Conservation (phyloP, 805 yeast species). For the Nakazawaea holstii region DNA sequence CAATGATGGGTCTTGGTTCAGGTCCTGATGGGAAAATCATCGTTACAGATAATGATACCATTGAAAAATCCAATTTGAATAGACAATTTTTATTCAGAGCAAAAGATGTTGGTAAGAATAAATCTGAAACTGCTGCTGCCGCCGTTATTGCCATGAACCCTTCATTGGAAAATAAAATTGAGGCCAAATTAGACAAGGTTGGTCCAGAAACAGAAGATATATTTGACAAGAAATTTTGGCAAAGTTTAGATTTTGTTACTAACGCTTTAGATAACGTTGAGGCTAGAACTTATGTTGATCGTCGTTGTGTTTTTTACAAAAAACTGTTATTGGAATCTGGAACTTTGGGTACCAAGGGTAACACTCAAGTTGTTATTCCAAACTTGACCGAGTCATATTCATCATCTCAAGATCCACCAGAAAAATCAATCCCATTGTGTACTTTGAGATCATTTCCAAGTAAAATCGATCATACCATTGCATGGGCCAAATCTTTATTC, state of each 20-base stretch:
- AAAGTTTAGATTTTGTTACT: slow-evolving; percentile 77
- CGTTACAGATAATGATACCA: slow-evolving; percentile 91
- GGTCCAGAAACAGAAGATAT: slow-evolving; percentile 89
- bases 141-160: slow-evolving; percentile 89
- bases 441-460: slow-evolving; percentile 96
- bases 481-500: slow-evolving; percentile 96
- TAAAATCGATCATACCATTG: slow-evolving; percentile 97
- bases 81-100: slow-evolving; percentile 95
- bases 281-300: slow-evolving; percentile 95
- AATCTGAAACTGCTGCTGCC: slow-evolving; percentile 83
- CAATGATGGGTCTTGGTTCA: slow-evolving; percentile 90
- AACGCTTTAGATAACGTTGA: slow-evolving; percentile 97
- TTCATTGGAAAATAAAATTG: slow-evolving; percentile 71
- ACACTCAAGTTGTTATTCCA: slow-evolving; percentile 95
- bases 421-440: slow-evolving; percentile 94
- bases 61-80: slow-evolving; percentile 92
- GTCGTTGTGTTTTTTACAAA: slow-evolving; percentile 89
- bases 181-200: slow-evolving; percentile 76
- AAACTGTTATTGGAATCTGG: slow-evolving; percentile 95
- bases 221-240: slow-evolving; percentile 86
- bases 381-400: slow-evolving; percentile 92
- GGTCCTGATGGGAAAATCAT: slow-evolving; percentile 82
- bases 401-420: slow-evolving; percentile 97
- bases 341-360: slow-evolving; percentile 97
- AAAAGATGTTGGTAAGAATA: slow-evolving; percentile 86